Evolutionary conservation across 345 rosid genomes (phyloP), one percentile per base, ranked within the genome.

Genomic region (Populus alba): DNA sequence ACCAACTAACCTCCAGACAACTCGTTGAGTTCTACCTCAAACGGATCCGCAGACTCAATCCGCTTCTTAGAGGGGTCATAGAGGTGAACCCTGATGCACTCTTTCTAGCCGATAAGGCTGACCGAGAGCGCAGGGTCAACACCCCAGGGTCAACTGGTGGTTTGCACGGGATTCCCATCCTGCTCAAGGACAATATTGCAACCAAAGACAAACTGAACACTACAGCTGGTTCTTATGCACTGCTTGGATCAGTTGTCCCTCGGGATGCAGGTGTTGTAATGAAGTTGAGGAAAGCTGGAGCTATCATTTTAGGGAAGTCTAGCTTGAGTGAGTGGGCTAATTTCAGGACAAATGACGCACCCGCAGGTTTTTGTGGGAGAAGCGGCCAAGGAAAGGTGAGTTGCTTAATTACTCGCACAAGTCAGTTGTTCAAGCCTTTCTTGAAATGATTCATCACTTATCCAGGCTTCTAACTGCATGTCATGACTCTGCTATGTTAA

Each of bases 281-380:
- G n/a, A 85, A 78, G 79, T 70, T 90, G 75, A 86, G 90, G 81
- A 81, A 65, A 71, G 84, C 87, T 6, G 90, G 91, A 8, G 92
- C 89, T 18, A 72, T 90, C 73, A 82, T 90, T 67, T 55, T 89
- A 33, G 91, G 90, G 17, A 90, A 90, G 83, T 84, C 89, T 18
- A 89, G 92, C 86, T 23, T 91, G 87, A 89, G 76, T 22, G 91
- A 88, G 79, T 89, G 92, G 94, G 83, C 91, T 25, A 1, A 31
- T 66, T 78, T 80, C 22, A 80, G 92, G 73, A 72, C 84, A 1
- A 1, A 18, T 41, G 5, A 0, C 2, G 41, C 41, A 33, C 88
- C 91, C 1, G 78, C 18, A 66, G 92, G 89, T 37, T 88, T 83
- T 81, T 81, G 89, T 77, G 82, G 83, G 5, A 82, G 91, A 75